These are phyloP conservation scores for Aspergillus kassunensis DNA, from an alignment of 495 filamentous ascomycete genomes.

Conservation along the genomic window DNA sequence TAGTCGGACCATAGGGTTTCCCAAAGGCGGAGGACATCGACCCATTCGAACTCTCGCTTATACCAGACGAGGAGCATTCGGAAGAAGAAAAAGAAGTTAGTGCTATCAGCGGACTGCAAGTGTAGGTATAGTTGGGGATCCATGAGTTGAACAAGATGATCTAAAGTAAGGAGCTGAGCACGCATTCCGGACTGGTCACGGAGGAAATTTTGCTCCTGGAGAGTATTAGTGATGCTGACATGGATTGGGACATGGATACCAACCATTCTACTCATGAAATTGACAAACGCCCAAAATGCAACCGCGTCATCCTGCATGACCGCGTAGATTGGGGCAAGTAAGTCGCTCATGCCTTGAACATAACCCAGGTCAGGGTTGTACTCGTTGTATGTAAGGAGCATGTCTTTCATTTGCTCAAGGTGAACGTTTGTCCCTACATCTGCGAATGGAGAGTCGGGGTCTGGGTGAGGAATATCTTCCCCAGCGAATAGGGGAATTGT, in stretches of 20 bases:
- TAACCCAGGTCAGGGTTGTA: constrained; percentile 92
- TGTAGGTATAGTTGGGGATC: constrained; percentile 92
- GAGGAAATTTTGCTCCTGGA: constrained; percentile 86
- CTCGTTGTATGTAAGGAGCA: constrained; percentile 97
- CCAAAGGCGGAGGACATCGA: constrained; percentile 83
- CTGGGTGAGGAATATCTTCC: constrained; percentile 96
- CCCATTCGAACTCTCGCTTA: constrained; percentile 92
- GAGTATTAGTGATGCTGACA: constrained; percentile 7
- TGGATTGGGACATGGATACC: no score
- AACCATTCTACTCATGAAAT: constrained; percentile 93
- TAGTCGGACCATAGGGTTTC: constrained; percentile 95
- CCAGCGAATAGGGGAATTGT: constrained; percentile 89
- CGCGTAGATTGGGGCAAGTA: constrained; percentile 92
- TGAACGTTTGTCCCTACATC: constrained; percentile 92
- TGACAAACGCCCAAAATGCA: constrained; percentile 95
- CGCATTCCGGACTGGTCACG: constrained; percentile 96
- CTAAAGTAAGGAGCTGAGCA: constrained; percentile 79
- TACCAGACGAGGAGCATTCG: constrained; percentile 98
- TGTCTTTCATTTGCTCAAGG: constrained; percentile 97
- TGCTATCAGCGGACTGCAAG: constrained; percentile 82
- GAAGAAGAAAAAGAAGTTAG: constrained; percentile 99
- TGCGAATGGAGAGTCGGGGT: constrained; percentile 93
- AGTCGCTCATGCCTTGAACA: constrained; percentile 97
- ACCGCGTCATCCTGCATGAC: constrained; percentile 95
- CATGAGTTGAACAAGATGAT: constrained; percentile 93